phyloP scores from a whole-genome alignment of 2,329 filamentous ascomycete genomes.

The Clonostachys rhizophaga region DNA sequence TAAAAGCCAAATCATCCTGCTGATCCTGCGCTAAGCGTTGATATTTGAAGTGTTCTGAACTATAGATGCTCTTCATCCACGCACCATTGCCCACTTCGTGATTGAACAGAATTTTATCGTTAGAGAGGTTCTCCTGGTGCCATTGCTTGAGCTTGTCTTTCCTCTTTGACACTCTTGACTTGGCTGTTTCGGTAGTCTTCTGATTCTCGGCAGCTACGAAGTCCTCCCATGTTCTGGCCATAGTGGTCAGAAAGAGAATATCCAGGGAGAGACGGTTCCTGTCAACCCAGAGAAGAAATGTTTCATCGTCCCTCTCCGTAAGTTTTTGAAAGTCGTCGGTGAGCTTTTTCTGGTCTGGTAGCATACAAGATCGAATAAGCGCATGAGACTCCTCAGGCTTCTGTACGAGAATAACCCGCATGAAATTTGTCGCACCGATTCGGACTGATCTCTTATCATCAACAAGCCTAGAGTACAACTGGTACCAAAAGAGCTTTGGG shows the following conservation, averaged over 20 bases:
- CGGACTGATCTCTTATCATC: constrained; percentile 65
- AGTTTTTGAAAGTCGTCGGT: constrained; percentile 77
- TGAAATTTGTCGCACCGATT: constrained; percentile 73
- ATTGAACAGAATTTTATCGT: constrained; percentile 69
- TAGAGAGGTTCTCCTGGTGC: constrained; percentile 63
- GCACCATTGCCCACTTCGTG: constrained; percentile 84
- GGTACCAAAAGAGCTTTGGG: constrained; percentile 83
- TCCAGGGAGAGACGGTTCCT: constrained; percentile 75
- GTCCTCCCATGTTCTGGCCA: constrained; percentile 82
- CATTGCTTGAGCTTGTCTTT: constrained; percentile 79
- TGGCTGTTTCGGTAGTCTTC: constrained; percentile 71
- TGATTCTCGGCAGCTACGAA: constrained; percentile 82
- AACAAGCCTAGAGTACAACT: constrained; percentile 85
- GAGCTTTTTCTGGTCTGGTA: constrained; percentile 65
- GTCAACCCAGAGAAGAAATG: constrained; percentile 81
- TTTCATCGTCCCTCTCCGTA: constrained; percentile 82
- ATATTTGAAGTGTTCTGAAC: constrained; percentile 86
- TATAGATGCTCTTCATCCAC: constrained; percentile 95
- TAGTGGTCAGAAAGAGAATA: constrained; percentile 72
- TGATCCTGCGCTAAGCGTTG: constrained; percentile 88
- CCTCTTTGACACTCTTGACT: constrained; percentile 65
- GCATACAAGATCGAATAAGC: constrained; percentile 68
- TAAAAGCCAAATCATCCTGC: constrained; percentile 80
- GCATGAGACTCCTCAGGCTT: constrained; percentile 78
- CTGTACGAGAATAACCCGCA: constrained; percentile 90